These are phyloP conservation scores for Aspergillus funiculosus DNA, from an alignment of 495 filamentous ascomycete genomes.

Conservation along the genomic window DNA sequence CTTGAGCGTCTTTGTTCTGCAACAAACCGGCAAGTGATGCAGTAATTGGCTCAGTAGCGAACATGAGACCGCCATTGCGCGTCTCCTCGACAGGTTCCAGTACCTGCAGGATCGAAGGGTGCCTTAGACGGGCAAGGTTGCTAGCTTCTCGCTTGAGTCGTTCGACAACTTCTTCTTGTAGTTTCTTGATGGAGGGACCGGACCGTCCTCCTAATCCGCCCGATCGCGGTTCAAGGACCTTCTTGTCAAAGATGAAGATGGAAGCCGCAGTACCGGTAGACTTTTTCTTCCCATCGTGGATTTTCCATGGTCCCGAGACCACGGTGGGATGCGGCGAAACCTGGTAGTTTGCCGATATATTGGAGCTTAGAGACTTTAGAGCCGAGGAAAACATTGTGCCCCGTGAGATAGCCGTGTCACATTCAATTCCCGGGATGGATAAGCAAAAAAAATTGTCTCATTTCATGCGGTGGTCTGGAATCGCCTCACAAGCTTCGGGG, in stretches of 20 bases:
- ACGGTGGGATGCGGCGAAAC: slow-evolving; percentile 63
- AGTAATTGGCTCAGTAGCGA: slow-evolving; percentile 86
- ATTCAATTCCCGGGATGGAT: not conserved
- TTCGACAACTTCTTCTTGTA: slow-evolving; percentile 83
- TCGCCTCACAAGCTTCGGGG: slow-evolving; percentile 5
- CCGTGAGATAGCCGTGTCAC: not conserved
- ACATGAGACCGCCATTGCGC: slow-evolving; percentile 83
- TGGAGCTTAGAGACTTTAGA: slow-evolving; percentile 84
- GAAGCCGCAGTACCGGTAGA: slow-evolving; percentile 80
- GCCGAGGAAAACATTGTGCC: slow-evolving; percentile 77
- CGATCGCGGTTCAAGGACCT: slow-evolving; percentile 66
- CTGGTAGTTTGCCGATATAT: slow-evolving; percentile 86
- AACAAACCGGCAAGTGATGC: slow-evolving; percentile 78
- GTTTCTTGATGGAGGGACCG: slow-evolving; percentile 64
- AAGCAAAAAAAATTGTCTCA: slow-evolving; percentile 4
- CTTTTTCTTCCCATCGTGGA: slow-evolving; percentile 96
- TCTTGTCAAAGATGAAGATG: slow-evolving; percentile 91
- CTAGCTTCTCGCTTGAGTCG: slow-evolving; percentile 86
- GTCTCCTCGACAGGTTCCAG: slow-evolving; percentile 95
- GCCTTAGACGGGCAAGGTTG: slow-evolving; percentile 75
- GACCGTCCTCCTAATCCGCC: slow-evolving; percentile 53
- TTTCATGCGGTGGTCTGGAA: slow-evolving; percentile 7
- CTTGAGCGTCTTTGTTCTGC: slow-evolving; percentile 87
- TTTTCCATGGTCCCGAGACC: slow-evolving; percentile 88
- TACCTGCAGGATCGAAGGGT: slow-evolving; percentile 87